Base-by-base conservation (phyloP, 2,329 filamentous ascomycete genomes). In the Microascus cirrosus region DNA sequence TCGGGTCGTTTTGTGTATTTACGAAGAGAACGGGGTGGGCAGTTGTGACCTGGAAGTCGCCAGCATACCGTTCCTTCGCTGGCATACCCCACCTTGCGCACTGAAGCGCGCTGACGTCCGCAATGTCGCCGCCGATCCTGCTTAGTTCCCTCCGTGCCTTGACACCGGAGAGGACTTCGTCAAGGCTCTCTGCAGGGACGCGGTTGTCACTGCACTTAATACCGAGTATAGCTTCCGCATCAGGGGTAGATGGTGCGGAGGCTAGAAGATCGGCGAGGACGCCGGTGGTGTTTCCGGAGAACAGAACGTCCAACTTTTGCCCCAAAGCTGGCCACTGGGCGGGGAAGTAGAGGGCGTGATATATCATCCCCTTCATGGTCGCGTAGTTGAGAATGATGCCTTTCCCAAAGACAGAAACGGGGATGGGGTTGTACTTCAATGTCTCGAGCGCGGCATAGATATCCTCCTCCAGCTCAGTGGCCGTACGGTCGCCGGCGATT, bases 1-100 rank as follows among this genome's bases (percentile, higher is more conserved):
- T 79, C 0, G 83, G 83, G 3, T 72, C 69, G 32, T 67, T 67
- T 0, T 63, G 66, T 0, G 64, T 71, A 0, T 67, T 67, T 7
- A 72, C 57, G 1, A 72, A 62, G 0, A 72, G 63, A 0, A 72
- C 53, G 18, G 69, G 69, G 22, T 69, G 60, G 0, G 61, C 63
- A 1, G 67, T 71, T 24, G 62, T 55, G 50, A 86, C 63, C 5
- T 24, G 28, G 35, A 54, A 54, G 53, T 54, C 53, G 12, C 59
- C 57, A 18, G 36, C n/a, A 54, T 60, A 61, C 13, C 53, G 53
- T 42, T 61, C 60, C 57, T 60, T 60, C 15, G 60, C 60, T 10
- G 50, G 51, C 53, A 61, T 36, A 12, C 35, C 22, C 53, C 53
- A 54, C 35, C 53, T n/a, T 24, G 53, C 32, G 53, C 53, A 54